Base-by-base conservation (phyloP, 805 yeast species). In the Ogataea corticis region DNA sequence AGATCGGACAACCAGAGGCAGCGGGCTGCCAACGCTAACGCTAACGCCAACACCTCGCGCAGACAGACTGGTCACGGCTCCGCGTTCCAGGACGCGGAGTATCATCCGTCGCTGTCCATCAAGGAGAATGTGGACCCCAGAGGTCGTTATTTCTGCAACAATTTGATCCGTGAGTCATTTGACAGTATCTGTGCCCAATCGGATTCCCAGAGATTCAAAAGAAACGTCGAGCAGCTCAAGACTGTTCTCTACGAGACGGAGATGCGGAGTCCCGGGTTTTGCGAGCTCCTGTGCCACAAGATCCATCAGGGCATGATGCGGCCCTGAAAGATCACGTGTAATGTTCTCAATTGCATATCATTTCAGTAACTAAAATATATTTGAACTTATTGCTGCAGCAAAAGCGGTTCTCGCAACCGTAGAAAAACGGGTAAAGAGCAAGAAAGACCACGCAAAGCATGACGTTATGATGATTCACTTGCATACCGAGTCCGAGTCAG, bases 61-160 rank as follows among this genome's bases (percentile, higher is more conserved):
- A 29, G 23, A 14, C 19, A 33, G 14, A 30, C 35, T 12, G 28
- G 27, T 9, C 35, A 19, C 6, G 38, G 19, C 3, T 30, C 19
- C 21, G 27, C 38, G 5, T 35, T 28, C 23, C 46, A 42, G 11
- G 28, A 32, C 16, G 29, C 7, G 15, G 48, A 34, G 14, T 10
- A 30, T 11, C 21, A n/a, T 6, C 31, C 17, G 4, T 38, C 46
- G 3, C 18, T 31, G 11, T 45, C 56, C 3, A 31, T 39, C 29
- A 49, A 52, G 30, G 54, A 52, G 29, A 52, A 49, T 31, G 43
- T 49, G 17, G 52, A 52, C 36, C 52, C 52, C 6, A 37, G 49
- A 1, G 54, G 46, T 15, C 41, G 50, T 9, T 45, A 47, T 18
- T 47, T 49, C 40, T 52, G 48, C 48, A 49, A 45, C 34, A 47